Evolutionary conservation across 2,329 filamentous ascomycete species (phyloP), one percentile per base, ranked within the genome.

Genomic region (Epichloe glyceriae): DNA sequence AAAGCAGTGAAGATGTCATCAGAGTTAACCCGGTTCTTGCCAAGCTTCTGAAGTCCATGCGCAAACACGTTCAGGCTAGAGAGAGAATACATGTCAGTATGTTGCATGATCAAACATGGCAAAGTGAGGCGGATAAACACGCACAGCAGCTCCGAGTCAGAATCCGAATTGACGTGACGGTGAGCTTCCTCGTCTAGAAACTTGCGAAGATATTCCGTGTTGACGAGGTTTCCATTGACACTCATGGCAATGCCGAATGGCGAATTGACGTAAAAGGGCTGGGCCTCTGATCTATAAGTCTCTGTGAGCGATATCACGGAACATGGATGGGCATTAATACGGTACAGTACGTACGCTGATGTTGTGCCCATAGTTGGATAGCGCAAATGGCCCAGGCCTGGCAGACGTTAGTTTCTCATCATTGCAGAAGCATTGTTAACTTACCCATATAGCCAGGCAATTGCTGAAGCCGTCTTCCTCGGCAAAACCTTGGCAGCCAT

Each of bases 301-400:
- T 35, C 20, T 30, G 26, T 30, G 10, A 30, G 8, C 26, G 26
- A 30, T 30, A 30, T 30, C 26, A 30, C 26, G 26, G 41, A 17
- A 30, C 3, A 35, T 22, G 17, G 38, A 35, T 22, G 26, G 38
- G 35, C 41, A 52, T 22, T 17, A 37, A 14, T 4, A 4, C 6
- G 2, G 33, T n/a, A 14, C 22, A 14, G 35, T 14, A 61, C 61
- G 35, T 62, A 65, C 61, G 66, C 69, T 52, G 71, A 73, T 57
- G 84, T 86, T 64, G 83, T 93, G 52, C 90, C 90, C 12, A 86
- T 86, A 7, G 90, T 96, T 11, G 90, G 90, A 67, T 96, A 96
- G 64, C 90, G 77, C 58, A 96, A 69, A 67, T 96, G 90, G 41
- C 80, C 85, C 53, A 95, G 76, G 2, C 50, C 47, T 50, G 34